Percentiles rank a stretch among this genome's conserved stretches.
Conservation (phyloP, 805 yeast genomes). For the Cyberlindnera veronae region DNA sequence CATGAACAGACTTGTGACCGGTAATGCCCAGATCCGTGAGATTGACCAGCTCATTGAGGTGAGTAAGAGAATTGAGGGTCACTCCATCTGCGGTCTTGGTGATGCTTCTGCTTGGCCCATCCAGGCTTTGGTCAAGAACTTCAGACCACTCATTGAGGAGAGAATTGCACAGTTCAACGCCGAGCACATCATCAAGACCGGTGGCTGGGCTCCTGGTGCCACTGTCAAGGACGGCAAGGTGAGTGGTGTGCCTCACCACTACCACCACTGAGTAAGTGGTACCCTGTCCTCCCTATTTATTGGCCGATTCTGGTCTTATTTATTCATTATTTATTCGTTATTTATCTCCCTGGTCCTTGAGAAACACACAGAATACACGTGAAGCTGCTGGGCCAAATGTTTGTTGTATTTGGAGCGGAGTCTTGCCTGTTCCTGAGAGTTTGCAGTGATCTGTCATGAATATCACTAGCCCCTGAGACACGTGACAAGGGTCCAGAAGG, state of each 20-base stretch:
- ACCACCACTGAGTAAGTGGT: constrained; percentile 18
- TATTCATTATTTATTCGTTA: constrained; percentile 11
- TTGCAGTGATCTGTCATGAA: too few species aligned
- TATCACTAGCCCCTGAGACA: too few species aligned
- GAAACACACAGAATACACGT: not conserved
- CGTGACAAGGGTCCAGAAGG: too few species aligned
- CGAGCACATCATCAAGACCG: constrained; percentile 44
- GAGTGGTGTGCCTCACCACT: constrained; percentile 47
- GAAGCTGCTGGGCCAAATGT: too few species aligned
- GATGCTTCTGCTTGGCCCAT: constrained; percentile 95
- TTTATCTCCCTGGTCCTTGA: constrained; percentile 1
- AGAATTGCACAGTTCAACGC: constrained; percentile 63
- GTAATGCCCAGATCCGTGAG: constrained; percentile 78
- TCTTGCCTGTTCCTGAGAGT: too few species aligned
- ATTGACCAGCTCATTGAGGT: constrained; percentile 83
- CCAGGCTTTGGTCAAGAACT: constrained; percentile 81
- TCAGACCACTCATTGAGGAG: constrained; percentile 78
- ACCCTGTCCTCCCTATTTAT: not conserved
- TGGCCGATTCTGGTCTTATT: constrained; percentile 1
- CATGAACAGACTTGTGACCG: constrained; percentile 77
- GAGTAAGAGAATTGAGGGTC: constrained; percentile 86
- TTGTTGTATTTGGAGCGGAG: too few species aligned
- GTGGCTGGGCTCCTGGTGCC: constrained; percentile 76
- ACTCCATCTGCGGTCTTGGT: constrained; percentile 88
- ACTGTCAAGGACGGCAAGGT: constrained; percentile 61